Base-by-base conservation (phyloP, 2,329 filamentous ascomycete species). In the Stylonectria norvegica region DNA sequence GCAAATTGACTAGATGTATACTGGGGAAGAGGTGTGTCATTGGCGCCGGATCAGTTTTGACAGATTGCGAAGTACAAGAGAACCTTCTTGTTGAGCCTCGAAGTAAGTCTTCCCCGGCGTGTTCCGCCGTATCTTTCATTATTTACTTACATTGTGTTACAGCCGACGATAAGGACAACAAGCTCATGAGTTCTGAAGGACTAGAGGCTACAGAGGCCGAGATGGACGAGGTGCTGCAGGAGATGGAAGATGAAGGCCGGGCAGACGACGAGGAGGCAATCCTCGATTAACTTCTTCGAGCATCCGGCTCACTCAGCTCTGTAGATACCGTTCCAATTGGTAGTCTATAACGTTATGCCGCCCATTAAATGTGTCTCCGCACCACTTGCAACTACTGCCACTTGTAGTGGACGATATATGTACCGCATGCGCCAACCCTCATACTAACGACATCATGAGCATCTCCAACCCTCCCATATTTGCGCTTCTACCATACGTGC, bases 31-130 rank as follows among this genome's bases (percentile, higher is more conserved):
- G 88, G 47, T 86, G 84, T 50, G 83, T 85, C 55, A 80, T 98
- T 52, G 90, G 91, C n/a, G 86, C 88, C 33, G 85, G 83, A 7
- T 83, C 76, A 5, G 77, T 81, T n/a, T 66, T 97, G 52, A 89
- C 84, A 38, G 87, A 95, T 45, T 96, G 90, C 56, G 89, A 97
- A 66, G 84, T 97, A 5, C 89, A 95, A 62, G 88, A 95, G 63
- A 91, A 91, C 59, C 73, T 91, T 7, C 76, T 95, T 2, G 83
- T 90, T 32, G 90, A 94, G 57, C 78, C 86, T n/a, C 85, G 67
- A 61, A 83, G 80, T 83, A 68, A 72, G 79, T 75, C 29, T 18
- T 19, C 34, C 17, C 15, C 31, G 3, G 15, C 29, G 19, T 40
- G 15, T 38, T 39, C 20, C 5, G 17, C 33, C 18, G 11, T 14